Percentiles rank a stretch among this genome's conserved stretches.
Evolutionary conservation across 495 filamentous ascomycete species (phyloP).

Genomic region (Tetracladium marchalianum): DNA sequence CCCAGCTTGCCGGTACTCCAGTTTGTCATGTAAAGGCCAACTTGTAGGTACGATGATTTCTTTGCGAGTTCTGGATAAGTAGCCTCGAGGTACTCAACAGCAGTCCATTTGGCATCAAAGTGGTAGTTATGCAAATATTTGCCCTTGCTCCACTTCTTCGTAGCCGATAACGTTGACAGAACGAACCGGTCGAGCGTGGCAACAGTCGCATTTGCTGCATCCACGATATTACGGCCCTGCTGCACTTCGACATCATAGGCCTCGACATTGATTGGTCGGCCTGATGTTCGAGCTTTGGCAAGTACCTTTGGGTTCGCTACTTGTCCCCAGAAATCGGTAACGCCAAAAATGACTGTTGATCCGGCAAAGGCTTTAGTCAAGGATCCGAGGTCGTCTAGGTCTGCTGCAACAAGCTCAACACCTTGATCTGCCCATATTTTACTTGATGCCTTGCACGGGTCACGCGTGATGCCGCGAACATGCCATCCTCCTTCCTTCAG

Average conservation of each 20-base stretch:
- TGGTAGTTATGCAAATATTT: slow-evolving; percentile 26
- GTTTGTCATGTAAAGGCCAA: not conserved
- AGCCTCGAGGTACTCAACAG: slow-evolving; percentile 6
- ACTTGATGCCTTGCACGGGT: slow-evolving; percentile 26
- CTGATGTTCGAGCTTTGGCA: slow-evolving; percentile 35
- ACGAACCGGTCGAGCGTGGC: slow-evolving; percentile 31
- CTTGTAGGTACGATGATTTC: slow-evolving; percentile 5
- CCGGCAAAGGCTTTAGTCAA: slow-evolving; percentile 35
- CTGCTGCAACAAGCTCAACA: slow-evolving; percentile 35
- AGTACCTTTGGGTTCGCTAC: slow-evolving; percentile 28
- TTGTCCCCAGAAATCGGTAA: slow-evolving; percentile 40
- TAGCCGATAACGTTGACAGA: slow-evolving; percentile 24
- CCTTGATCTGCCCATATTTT: slow-evolving; percentile 28
- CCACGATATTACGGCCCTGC: slow-evolving; percentile 26
- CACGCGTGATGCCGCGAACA: slow-evolving; percentile 31
- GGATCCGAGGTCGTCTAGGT: slow-evolving; percentile 32
- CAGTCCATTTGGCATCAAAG: slow-evolving; percentile 25
- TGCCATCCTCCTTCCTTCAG: slow-evolving; percentile 25
- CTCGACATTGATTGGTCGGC: slow-evolving; percentile 16
- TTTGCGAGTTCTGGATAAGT: slow-evolving; percentile 3
- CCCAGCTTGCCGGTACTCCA: no score
- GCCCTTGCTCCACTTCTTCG: slow-evolving; percentile 20
- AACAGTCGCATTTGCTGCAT: slow-evolving; percentile 28
- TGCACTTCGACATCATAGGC: not conserved
- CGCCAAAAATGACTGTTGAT: slow-evolving; percentile 39